Evolutionary conservation across 106 monocot species (phyloP).

Genomic region (Allium cepa): DNA sequence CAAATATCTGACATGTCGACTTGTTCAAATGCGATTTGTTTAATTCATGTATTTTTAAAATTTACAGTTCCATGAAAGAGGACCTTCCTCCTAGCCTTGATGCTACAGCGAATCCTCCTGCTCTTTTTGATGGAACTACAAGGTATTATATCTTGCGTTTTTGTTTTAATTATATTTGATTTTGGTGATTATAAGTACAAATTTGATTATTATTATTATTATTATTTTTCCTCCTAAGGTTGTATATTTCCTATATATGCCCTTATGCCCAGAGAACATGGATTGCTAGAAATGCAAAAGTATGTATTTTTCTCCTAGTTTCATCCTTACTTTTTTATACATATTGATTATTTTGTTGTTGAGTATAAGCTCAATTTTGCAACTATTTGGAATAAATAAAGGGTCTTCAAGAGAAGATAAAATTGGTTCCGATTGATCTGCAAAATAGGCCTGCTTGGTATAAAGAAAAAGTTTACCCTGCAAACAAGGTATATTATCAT

Average conservation of each 20-base stretch:
- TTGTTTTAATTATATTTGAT: background rate
- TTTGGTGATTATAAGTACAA: too few species aligned
- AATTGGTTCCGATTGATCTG: constrained; percentile 67
- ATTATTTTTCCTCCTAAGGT: constrained; percentile 16
- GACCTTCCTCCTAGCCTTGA: constrained; percentile 43
- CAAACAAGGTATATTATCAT: constrained; percentile 51
- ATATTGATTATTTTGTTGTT: too few species aligned
- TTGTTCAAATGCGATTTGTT: background rate
- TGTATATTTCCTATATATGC: constrained; percentile 43
- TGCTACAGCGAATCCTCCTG: constrained; percentile 36
- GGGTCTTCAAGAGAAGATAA: constrained; percentile 78
- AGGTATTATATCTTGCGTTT: constrained; percentile 22
- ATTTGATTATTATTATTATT: background rate
- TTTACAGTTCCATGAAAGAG: constrained; percentile 15
- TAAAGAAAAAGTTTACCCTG: constrained; percentile 88
- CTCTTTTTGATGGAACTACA: constrained; percentile 76
- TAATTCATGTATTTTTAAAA: background rate
- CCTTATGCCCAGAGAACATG: constrained; percentile 79
- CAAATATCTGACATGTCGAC: too few species aligned
- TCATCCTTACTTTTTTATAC: too few species aligned
- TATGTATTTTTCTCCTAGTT: background rate
- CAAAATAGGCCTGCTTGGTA: constrained; percentile 80
- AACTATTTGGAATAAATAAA: constrained; percentile 2
- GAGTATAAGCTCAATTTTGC: background rate
- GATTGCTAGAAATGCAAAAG: constrained; percentile 68